Evolutionary conservation across 306 rosid genomes (phyloP).

Genomic region (Lathyrus tuberosus): DNA sequence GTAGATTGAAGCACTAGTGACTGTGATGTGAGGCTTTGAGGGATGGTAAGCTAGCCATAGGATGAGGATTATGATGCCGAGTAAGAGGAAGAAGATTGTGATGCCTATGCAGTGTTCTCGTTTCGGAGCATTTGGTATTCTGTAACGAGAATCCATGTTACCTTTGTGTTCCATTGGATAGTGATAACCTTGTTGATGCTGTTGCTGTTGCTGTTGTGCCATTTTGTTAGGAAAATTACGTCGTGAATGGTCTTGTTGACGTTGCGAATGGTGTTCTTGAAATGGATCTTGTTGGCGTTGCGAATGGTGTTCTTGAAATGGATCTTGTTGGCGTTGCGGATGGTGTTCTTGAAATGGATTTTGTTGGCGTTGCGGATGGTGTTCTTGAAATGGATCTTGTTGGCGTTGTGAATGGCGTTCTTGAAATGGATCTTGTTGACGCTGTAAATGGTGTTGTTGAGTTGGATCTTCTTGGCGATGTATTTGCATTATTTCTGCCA

Average conservation of each 20-base stretch:
- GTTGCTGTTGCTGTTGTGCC: neutral
- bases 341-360: neutral
- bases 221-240: conserved; percentile 24
- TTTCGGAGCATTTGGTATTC: conserved; percentile 13
- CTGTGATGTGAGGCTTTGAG: conserved; percentile 60
- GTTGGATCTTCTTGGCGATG: conserved; percentile 28
- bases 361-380: neutral
- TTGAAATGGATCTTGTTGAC: neutral
- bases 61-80: conserved; percentile 55
- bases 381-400: neutral
- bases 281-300: neutral
- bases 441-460: neutral
- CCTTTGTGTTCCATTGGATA: conserved; percentile 4
- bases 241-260: conserved; percentile 12
- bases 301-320: neutral
- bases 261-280: neutral
- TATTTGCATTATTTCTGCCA: conserved; percentile 34
- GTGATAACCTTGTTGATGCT: neutral
- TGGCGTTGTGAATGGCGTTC: neutral
- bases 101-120: conserved; percentile 58
- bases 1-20: conserved; percentile 64
- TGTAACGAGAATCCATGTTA: neutral
- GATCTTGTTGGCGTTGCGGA: neutral
- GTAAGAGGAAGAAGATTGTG: conserved; percentile 59
- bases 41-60: conserved; percentile 90